Conservation (phyloP, 164 flowering plant genomes). For the Vitis cinerea region DNA sequence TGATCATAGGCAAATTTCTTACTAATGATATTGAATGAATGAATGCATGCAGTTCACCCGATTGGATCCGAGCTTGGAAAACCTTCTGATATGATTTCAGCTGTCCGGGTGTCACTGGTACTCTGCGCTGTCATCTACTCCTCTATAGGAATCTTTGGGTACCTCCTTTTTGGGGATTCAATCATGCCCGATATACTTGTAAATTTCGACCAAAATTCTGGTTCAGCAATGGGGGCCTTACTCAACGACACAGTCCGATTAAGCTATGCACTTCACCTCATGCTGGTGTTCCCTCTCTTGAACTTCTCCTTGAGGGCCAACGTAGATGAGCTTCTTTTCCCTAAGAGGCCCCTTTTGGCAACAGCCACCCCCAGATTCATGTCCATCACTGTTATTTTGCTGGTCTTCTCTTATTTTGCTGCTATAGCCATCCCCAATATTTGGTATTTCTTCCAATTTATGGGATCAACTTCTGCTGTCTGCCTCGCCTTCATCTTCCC, state of each 20-base stretch:
- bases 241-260: conserved; percentile 65
- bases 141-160: conserved; percentile 71
- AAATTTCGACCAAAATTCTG: conserved; percentile 61
- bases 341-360: conserved; percentile 40
- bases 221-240: conserved; percentile 35
- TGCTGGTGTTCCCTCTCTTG: conserved; percentile 84
- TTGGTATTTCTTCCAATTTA: conserved; percentile 86
- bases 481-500: conserved; percentile 85
- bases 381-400: conserved; percentile 40
- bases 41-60: conserved; percentile 73
- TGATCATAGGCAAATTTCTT: no score
- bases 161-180: conserved; percentile 80
- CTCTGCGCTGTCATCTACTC: conserved; percentile 70
- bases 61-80: conserved; percentile 61
- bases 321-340: conserved; percentile 69
- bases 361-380: conserved; percentile 45
- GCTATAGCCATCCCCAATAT: conserved; percentile 78
- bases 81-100: conserved; percentile 57
- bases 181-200: conserved; percentile 70
- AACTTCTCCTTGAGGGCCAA: conserved; percentile 73
- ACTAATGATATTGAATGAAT: no score
- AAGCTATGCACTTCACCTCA: conserved; percentile 84
- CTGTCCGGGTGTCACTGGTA: conserved; percentile 58
- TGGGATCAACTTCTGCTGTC: conserved; percentile 80
- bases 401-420: conserved; percentile 45